These are phyloP conservation scores for Fusarium solani-melongenae DNA, from an alignment of 2,329 filamentous ascomycete genomes.

Conservation along the genomic window DNA sequence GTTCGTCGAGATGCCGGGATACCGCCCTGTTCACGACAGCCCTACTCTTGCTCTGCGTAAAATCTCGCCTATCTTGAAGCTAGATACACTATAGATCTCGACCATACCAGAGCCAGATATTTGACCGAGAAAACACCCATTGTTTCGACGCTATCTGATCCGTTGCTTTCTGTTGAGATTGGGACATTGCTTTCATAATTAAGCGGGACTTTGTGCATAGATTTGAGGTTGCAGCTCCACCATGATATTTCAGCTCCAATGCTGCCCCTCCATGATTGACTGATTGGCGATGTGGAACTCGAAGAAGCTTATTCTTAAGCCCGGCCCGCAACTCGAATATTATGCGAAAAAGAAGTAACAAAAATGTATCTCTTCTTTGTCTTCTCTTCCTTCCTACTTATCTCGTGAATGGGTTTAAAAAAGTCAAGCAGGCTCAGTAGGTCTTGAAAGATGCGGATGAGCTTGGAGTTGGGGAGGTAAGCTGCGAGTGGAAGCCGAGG, in stretches of 20 bases:
- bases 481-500: background rate
- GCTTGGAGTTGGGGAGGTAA: background rate
- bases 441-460: background rate
- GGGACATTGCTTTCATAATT: background rate
- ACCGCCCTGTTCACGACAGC: background rate
- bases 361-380: background rate
- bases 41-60: background rate
- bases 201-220: background rate
- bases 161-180: constrained; percentile 12
- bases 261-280: background rate
- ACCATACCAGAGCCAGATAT: background rate
- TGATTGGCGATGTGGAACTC: constrained; percentile 9
- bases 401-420: background rate
- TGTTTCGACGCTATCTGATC: constrained; percentile 2
- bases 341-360: background rate
- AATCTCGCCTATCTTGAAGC: constrained; percentile 36
- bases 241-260: background rate
- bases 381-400: background rate
- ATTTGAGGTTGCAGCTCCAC: constrained; percentile 10
- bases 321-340: background rate
- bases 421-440: background rate
- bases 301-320: background rate
- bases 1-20: constrained; percentile 1
- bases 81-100: constrained; percentile 10
- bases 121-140: background rate